Conservation (phyloP, 148 eudicot genomes). For the Rhododendron griersonianum region DNA sequence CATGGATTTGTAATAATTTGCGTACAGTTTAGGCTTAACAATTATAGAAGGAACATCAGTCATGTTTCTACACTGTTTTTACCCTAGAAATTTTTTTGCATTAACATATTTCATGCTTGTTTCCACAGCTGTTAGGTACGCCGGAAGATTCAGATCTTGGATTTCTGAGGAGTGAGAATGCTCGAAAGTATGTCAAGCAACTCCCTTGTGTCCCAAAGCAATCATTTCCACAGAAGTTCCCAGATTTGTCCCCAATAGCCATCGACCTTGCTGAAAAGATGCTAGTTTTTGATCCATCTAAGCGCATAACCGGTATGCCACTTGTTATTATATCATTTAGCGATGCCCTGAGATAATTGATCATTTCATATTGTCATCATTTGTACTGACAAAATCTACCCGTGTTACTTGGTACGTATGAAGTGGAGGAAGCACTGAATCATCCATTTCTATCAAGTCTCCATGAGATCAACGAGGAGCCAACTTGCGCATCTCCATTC, state of each 20-base stretch:
- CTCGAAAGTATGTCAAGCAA: slow-evolving; percentile 80
- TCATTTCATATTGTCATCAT: not conserved
- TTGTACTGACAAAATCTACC: slow-evolving; percentile 6
- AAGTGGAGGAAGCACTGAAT: slow-evolving; percentile 92
- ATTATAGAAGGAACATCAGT: not conserved
- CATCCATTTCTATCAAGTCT: slow-evolving; percentile 83
- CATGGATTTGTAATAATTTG: not conserved
- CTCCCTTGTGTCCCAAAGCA: slow-evolving; percentile 63
- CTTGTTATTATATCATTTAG: not conserved
- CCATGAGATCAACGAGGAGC: slow-evolving; percentile 97
- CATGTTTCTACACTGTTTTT: not conserved
- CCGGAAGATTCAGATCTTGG: slow-evolving; percentile 96
- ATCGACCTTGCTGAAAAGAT: slow-evolving; percentile 92
- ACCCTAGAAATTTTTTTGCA: not conserved
- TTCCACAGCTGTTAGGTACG: slow-evolving; percentile 67
- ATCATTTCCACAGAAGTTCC: slow-evolving; percentile 62
- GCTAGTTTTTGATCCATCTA: slow-evolving; percentile 94
- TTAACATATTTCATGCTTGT: not conserved
- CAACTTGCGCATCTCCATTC: slow-evolving; percentile 70
- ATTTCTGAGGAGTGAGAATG: slow-evolving; percentile 84
- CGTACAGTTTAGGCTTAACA: not conserved
- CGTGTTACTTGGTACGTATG: not conserved
- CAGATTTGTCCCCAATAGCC: slow-evolving; percentile 67
- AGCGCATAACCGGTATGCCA: slow-evolving; percentile 80
- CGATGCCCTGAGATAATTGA: not conserved